A percentile compares a stretch with the other conserved stretches of the same genome.
Conservation (phyloP, 75 land plant species). For the Adiantum capillusveneris region DNA sequence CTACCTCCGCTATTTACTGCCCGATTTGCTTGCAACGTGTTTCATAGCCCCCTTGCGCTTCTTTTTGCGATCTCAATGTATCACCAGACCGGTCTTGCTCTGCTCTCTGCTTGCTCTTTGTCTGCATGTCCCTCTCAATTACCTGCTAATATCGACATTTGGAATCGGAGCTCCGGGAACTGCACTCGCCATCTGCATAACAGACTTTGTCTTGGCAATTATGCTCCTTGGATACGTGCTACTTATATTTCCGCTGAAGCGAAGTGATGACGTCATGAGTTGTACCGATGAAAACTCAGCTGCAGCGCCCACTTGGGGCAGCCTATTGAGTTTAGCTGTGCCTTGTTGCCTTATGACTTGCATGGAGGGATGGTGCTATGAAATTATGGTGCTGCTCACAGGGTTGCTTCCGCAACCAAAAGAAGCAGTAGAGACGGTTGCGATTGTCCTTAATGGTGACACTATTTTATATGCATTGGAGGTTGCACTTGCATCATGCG, state of each 20-base stretch:
- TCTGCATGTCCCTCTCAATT: conserved; percentile 55
- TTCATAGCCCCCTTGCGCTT: conserved; percentile 60
- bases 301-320: conserved; percentile 29
- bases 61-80: conserved; percentile 41
- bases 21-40: conserved; percentile 54
- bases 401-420: conserved; percentile 42
- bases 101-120: conserved; percentile 12
- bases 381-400: conserved; percentile 63
- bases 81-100: too few species aligned
- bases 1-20: conserved; percentile 50
- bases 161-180: conserved; percentile 46
- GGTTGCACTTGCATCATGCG: conserved; percentile 54
- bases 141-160: conserved; percentile 30
- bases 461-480: conserved; percentile 57
- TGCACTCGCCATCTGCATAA: conserved; percentile 51
- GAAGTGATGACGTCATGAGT: too few species aligned
- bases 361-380: conserved; percentile 90
- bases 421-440: conserved; percentile 43
- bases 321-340: conserved; percentile 32
- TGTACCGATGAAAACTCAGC: not conserved
- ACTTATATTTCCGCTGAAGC: not conserved
- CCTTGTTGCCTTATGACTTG: conserved; percentile 70
- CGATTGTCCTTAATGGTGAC: conserved; percentile 69
- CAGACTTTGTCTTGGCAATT: conserved; percentile 33
- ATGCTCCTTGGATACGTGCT: conserved; percentile 29